Conservation (phyloP, 345 rosid genomes). For the Lepidium didymum region DNA sequence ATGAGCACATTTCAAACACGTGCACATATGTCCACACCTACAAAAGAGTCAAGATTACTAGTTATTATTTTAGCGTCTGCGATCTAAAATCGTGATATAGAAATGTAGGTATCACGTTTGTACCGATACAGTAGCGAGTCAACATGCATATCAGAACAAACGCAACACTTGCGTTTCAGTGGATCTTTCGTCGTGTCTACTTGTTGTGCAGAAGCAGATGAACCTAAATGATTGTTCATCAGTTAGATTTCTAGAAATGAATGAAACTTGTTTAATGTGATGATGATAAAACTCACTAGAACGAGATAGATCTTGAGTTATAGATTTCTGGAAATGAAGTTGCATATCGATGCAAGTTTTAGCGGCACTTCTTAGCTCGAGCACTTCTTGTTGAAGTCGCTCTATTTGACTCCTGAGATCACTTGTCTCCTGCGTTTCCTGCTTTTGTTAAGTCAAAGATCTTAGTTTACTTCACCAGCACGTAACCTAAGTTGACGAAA, state of each 20-base stretch:
- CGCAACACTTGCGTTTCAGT: constrained; percentile 55
- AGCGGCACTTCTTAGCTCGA: constrained; percentile 49
- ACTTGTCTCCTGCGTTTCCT: constrained; percentile 63
- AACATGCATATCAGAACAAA: constrained; percentile 66
- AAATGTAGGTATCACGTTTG: neutral
- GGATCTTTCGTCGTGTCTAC: constrained; percentile 28
- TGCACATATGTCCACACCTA: constrained; percentile 95
- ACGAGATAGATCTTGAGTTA: constrained; percentile 32
- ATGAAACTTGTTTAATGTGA: neutral
- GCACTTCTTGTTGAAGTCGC: constrained; percentile 64
- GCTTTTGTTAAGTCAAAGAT: constrained; percentile 1
- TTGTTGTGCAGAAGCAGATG: constrained; percentile 22
- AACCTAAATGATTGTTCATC: neutral
- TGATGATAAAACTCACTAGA: constrained; percentile 36
- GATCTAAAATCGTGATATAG: neutral
- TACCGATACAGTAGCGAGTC: constrained; percentile 83
- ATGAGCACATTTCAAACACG: constrained; percentile 70
- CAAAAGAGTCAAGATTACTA: neutral
- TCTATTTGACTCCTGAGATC: constrained; percentile 63
- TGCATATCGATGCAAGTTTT: constrained; percentile 64
- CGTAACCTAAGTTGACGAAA: neutral
- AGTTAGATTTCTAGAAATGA: neutral
- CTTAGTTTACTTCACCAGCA: neutral
- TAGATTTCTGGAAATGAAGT: constrained; percentile 36
- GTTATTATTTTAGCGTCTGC: neutral